These are phyloP conservation scores for Lactarius trivialis DNA, from an alignment of 768 basidiomycete species.

Conservation along the genomic window DNA sequence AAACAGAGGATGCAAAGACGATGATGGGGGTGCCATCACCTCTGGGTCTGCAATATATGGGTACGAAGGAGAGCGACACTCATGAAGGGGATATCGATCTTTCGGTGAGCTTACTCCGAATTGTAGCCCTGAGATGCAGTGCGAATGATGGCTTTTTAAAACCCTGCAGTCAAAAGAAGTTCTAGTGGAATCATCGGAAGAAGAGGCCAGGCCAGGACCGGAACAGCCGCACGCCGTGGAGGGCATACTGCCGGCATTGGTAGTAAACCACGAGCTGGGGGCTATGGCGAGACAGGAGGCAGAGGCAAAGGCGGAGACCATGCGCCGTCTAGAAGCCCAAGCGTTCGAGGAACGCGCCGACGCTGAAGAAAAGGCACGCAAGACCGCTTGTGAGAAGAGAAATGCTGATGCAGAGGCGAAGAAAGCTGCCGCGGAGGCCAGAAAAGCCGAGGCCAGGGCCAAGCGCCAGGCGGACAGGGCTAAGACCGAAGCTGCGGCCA, in stretches of 20 bases:
- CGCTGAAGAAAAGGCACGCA: background rate
- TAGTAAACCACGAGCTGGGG: background rate
- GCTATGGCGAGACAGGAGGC: background rate
- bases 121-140: no score
- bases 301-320: background rate
- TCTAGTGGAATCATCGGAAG: background rate
- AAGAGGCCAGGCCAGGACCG: background rate
- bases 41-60: background rate
- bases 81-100: background rate
- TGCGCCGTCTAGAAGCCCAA: background rate
- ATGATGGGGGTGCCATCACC: background rate
- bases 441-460: background rate
- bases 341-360: background rate
- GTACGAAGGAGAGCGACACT: background rate
- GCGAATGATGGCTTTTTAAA: background rate
- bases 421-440: background rate
- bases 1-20: background rate
- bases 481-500: background rate
- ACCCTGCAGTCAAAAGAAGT: background rate
- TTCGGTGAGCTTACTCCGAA: background rate
- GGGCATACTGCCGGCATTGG: background rate
- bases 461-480: background rate
- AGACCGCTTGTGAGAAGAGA: background rate
- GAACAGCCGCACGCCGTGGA: background rate
- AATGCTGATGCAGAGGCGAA: background rate